A percentile compares a stretch with the other conserved stretches of the same genome.
phyloP scores from a whole-genome alignment of 1,139 yeast species.

The Suhomyces taliae region DNA sequence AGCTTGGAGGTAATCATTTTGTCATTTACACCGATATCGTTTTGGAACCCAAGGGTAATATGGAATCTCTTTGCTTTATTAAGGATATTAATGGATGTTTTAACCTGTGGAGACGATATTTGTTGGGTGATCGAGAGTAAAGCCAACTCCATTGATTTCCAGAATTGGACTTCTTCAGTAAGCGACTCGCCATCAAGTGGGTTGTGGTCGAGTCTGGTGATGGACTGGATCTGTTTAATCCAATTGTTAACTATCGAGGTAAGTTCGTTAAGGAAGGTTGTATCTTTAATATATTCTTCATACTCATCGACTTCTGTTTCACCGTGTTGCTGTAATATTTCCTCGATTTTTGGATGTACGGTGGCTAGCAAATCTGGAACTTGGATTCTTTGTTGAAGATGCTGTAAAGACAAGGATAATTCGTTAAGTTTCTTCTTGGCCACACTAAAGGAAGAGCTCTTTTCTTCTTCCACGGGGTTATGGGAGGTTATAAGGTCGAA shows the following conservation, averaged over 20 bases:
- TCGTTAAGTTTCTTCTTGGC: conserved; percentile 70
- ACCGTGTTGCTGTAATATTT: conserved; percentile 23
- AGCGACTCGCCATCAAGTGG: conserved; percentile 59
- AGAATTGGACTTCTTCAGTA: conserved; percentile 71
- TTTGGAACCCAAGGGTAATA: conserved; percentile 68
- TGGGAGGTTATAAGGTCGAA: conserved; percentile 29
- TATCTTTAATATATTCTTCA: conserved; percentile 38
- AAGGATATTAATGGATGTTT: conserved; percentile 60
- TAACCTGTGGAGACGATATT: conserved; percentile 53
- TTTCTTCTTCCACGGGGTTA: conserved; percentile 16
- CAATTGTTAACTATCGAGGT: conserved; percentile 71
- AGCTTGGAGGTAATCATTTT: conserved; percentile 52
- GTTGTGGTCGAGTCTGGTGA: conserved; percentile 53
- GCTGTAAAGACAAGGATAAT: conserved; percentile 64
- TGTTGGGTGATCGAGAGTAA: conserved; percentile 60
- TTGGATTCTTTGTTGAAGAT: conserved; percentile 66
- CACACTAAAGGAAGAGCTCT: conserved; percentile 28
- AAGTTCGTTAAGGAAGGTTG: conserved; percentile 60
- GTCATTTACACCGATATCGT: conserved; percentile 70
- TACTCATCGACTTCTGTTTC: conserved; percentile 20
- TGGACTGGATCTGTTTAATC: conserved; percentile 62
- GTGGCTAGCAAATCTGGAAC: conserved; percentile 60
- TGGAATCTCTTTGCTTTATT: conserved; percentile 77
- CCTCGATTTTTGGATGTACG: conserved; percentile 54
- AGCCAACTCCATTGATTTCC: conserved; percentile 74